These are phyloP conservation scores for Schizochytrium sp. DNA, from an alignment of 108 stramenopile genomes.

Conservation along the genomic window DNA sequence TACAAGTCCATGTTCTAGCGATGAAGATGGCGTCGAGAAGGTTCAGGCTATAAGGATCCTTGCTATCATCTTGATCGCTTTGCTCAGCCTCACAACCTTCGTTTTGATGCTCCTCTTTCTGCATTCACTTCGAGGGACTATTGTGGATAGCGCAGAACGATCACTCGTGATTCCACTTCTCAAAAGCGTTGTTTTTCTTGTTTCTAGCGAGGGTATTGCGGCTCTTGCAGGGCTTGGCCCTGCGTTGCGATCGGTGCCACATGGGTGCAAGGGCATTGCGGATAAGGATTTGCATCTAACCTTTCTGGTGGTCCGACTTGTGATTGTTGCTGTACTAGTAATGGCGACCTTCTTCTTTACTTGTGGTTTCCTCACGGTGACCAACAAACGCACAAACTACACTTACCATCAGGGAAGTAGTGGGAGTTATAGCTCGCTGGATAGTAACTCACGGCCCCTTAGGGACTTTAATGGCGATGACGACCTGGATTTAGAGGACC, in stretches of 20 bases:
- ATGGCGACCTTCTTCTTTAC: slow-evolving; percentile 37
- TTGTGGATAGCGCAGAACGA: slow-evolving; percentile 14
- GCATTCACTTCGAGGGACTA: slow-evolving; percentile 49
- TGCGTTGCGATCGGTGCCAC: neutral
- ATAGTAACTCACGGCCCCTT: neutral
- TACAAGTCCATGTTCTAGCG: neutral
- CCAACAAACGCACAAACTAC: slow-evolving; percentile 18
- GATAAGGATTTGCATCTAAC: neutral
- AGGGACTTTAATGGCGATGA: neutral
- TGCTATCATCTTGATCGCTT: neutral
- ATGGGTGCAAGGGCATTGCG: neutral
- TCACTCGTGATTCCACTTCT: neutral
- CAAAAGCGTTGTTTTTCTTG: neutral
- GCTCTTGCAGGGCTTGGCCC: neutral
- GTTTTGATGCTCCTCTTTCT: slow-evolving; percentile 4
- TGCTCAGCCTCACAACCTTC: neutral
- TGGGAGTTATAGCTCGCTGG: neutral
- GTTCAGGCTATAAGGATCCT: neutral
- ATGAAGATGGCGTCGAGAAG: neutral
- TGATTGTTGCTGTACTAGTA: neutral
- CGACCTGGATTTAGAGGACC: slow-evolving; percentile 37
- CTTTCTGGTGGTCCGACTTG: neutral
- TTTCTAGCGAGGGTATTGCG: neutral
- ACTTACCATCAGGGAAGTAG: neutral
- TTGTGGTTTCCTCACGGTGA: slow-evolving; percentile 31